Evolutionary conservation across 2,329 filamentous ascomycete species (phyloP), one percentile per base, ranked within the genome.

Genomic region (Colletotrichum spinosum): DNA sequence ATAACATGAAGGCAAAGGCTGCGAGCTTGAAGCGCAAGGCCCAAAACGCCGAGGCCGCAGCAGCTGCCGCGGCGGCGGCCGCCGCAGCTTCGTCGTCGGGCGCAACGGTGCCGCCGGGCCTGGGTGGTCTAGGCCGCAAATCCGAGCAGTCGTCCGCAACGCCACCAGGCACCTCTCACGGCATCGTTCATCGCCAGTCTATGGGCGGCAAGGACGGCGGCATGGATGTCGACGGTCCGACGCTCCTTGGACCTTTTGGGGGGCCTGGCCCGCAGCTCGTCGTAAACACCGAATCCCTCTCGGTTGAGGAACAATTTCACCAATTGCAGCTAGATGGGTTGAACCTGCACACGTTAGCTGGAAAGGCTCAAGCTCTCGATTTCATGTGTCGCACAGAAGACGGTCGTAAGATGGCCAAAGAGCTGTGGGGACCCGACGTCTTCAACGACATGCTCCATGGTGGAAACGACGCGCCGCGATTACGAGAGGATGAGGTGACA

Each of bases 1-100:
- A 94, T 67, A 89, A 92, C 70, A 86, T 94, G 67, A 90, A 92
- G 69, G 88, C 92, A 4, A 97, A 97, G 75, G 89, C 90, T 0
- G 89, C 91, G 68, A 89, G 86, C 68, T 78, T 90, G 6, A 92
- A 92, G 68, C 88, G 92, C 34, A 94, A 94, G 75, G 88, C 89
- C 4, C 80, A 88, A 53, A 86, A 86, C 55, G 84, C 85, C 2
- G 85, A 87, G 60, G 83, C 83, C 0, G 83, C 83, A 0, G 81
- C 82, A 0, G 78, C 78, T 0, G 80, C 75, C 0, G 72, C 75
- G 0, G 71, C 75, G 0, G 71, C 71, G 2, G 70, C 65, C 4
- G 67, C 66, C 3, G 67, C 65, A 6, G 38, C 57, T 12, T 69
- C 61, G 11, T 34, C 51, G 4, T 55, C 57, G 6, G 66, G 65